phyloP scores from a whole-genome alignment of 352 stramenopile genomes.

The Phytophthora litchii region DNA sequence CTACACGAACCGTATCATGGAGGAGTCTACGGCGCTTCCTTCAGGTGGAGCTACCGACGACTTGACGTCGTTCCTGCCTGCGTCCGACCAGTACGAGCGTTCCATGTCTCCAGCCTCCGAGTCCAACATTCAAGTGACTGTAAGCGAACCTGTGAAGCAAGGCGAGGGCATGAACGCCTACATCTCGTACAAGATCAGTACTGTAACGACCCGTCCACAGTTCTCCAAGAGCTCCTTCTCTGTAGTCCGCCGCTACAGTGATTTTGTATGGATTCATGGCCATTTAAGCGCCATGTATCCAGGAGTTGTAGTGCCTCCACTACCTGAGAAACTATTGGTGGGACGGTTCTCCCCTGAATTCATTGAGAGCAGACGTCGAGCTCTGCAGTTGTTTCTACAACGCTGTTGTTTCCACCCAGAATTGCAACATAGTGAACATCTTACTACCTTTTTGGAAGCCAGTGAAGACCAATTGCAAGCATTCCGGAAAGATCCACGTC shows the following conservation, averaged over 20 bases:
- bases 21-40: conserved; percentile 44
- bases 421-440: conserved; percentile 82
- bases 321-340: conserved; percentile 96
- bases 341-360: conserved; percentile 94
- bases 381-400: conserved; percentile 82
- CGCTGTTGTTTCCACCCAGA: conserved; percentile 84
- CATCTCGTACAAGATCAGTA: conserved; percentile 96
- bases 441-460: conserved; percentile 86
- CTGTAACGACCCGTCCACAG: conserved; percentile 72
- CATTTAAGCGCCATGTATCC: conserved; percentile 87
- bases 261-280: conserved; percentile 97
- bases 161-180: conserved; percentile 97
- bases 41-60: conserved; percentile 10
- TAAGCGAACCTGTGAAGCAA: conserved; percentile 96
- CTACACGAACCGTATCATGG: conserved; percentile 74
- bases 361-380: conserved; percentile 81
- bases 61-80: conserved; percentile 19
- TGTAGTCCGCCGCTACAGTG: conserved; percentile 93
- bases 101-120: neutral
- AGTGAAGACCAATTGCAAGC: conserved; percentile 68
- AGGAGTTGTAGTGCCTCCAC: conserved; percentile 92
- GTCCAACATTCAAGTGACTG: conserved; percentile 77
- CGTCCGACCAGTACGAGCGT: conserved; percentile 6
- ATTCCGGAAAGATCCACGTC: conserved; percentile 74
- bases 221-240: conserved; percentile 89